Conservation (phyloP, 371 early-diverging fungal species). For the Scutellospora calospora region DNA sequence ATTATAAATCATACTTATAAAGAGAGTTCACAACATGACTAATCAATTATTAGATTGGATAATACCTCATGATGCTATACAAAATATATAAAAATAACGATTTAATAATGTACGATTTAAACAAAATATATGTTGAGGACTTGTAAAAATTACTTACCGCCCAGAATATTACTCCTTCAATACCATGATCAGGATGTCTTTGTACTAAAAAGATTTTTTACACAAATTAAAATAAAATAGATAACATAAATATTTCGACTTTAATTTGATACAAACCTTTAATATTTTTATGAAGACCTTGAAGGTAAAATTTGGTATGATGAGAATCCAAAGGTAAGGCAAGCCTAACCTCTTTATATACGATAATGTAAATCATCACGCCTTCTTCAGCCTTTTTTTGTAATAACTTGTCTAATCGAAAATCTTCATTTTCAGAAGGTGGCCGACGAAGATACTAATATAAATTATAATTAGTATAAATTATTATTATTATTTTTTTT, state of each 20-base stretch:
- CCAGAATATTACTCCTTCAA: conserved; percentile 83
- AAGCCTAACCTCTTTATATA: conserved; percentile 90
- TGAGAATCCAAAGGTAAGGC: conserved; percentile 84
- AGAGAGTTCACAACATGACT: too few relatives aligned
- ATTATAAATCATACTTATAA: background rate
- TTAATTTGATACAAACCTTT: conserved; percentile 54
- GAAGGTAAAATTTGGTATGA: conserved; percentile 83
- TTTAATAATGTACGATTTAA: background rate
- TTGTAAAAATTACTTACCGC: conserved; percentile 51
- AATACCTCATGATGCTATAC: conserved; percentile 62
- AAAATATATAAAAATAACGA: background rate
- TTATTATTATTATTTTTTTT: too few relatives aligned
- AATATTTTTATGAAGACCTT: conserved; percentile 83
- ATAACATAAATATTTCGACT: conserved; percentile 45
- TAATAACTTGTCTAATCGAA: conserved; percentile 84
- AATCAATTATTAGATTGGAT: background rate
- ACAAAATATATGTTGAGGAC: background rate
- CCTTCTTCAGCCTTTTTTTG: conserved; percentile 88
- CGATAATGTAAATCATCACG: conserved; percentile 87
- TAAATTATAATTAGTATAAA: background rate
- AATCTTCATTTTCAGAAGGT: conserved; percentile 74
- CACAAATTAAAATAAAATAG: conserved; percentile 41
- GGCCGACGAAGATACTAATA: conserved; percentile 81
- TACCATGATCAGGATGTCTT: conserved; percentile 86
- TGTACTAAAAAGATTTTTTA: conserved; percentile 61